These are phyloP conservation scores for Dactylorhiza incarnata DNA, from an alignment of 106 monocot genomes.

Conservation along the genomic window DNA sequence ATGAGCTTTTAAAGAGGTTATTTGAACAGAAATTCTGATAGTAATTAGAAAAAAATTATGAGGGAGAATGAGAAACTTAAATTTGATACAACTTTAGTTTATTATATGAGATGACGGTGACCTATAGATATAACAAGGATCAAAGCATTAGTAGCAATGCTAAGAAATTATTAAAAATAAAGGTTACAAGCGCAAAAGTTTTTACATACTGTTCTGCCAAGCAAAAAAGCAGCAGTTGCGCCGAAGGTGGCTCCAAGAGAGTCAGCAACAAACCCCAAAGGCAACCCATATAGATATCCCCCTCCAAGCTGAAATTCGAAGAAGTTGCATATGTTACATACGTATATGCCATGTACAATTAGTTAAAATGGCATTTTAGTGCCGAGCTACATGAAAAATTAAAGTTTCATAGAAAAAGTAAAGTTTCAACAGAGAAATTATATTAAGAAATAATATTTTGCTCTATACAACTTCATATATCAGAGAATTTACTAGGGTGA, in stretches of 20 bases:
- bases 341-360: no score
- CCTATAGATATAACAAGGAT: neutral
- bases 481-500: no score
- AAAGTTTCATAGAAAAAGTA: neutral
- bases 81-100: neutral
- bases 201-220: slow-evolving; percentile 81
- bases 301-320: slow-evolving; percentile 76
- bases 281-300: slow-evolving; percentile 95
- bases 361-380: no score
- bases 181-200: neutral
- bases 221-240: slow-evolving; percentile 84
- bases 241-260: slow-evolving; percentile 94
- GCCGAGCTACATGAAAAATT: no score
- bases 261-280: slow-evolving; percentile 89
- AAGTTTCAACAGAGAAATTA: neutral
- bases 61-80: neutral
- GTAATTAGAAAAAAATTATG: neutral
- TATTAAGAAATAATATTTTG: neutral
- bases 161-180: neutral
- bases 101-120: neutral
- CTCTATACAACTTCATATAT: no score
- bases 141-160: neutral
- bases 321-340: slow-evolving; percentile 4
- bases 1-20: neutral
- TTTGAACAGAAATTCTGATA: neutral